Base-by-base conservation (phyloP, 352 stramenopile species). In the Globisporangium orthogonon region DNA sequence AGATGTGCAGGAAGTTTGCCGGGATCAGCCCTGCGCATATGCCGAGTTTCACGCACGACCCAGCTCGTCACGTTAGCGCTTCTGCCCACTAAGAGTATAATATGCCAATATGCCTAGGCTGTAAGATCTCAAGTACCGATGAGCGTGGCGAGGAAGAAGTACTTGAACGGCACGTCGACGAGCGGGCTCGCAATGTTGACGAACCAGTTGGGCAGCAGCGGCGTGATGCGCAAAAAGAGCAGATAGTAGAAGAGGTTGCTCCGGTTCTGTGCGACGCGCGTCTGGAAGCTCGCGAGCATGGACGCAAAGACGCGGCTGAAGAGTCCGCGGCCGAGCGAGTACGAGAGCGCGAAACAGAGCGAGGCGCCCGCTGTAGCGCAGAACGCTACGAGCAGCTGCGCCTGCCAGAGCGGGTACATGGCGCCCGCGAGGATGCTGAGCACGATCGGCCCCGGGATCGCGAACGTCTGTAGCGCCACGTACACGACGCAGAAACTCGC, bases 191-290 rank as follows among this genome's bases (percentile, higher is more conserved):
- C 84, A 41, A 96, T 89, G 60, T 96, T 96, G 58, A 96, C 83
- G 52, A 94, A 94, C 86, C 86, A 96, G 68, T 96, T 96, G 15
- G 86, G 86, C 54, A 96, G 60, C 43, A 96, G 53, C 28, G 86
- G 86, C 29, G 86, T 96, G 61, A 96, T 88, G 23, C 86, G 76
- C 44, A 96, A 70, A 60, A 96, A 96, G n/a, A 96, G 66, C 60
- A 96, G 57, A 63, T 96, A 96, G 69, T 92, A 96, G 49, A 96
- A 91, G 33, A 96, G 48, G 54, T 95, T 95, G 44, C 65, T 56
- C 51, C 85, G 78, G 65, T 96, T 95, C 52, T 91, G 78, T 13
- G 74, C 73, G 44, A 96, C 91, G 74, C 91, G 91, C 30, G 75
- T 66, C 61, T 90, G 91, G 60, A 95, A 95, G 23, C 67, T 66